Evolutionary conservation across 2,329 filamentous ascomycete genomes (phyloP), one percentile per base, ranked within the genome.

Genomic region (Fusarium floridanum): DNA sequence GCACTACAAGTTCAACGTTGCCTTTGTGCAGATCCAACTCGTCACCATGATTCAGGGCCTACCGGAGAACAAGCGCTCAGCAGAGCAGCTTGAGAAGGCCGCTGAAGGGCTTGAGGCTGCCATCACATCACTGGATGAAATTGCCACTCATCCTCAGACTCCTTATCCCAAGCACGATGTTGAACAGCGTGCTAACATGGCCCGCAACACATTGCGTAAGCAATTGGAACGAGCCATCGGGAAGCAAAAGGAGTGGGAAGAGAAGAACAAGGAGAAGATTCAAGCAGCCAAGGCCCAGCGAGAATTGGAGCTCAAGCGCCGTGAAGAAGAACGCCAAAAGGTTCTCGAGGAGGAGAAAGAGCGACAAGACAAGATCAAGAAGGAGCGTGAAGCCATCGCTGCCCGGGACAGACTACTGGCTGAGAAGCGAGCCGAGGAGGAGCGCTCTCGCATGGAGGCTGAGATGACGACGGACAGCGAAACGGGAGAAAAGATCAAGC

Each of bases 101-200:
- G 91, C 92, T 1, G 87, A 91, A 20, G 97, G 95, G 4, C 89
- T 99, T 2, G 95, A 97, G 73, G 90, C 93, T 73, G 96, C 97
- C 16, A 98, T 98, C 76, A 91, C 93, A 74, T 86, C 89, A 7
- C 84, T 93, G 0, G 91, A 92, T 72, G 89, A 89, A 72, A 92
- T 92, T 73, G 90, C 91, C 5, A 84, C 86, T 36, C 87, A 90
- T 69, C 89, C 90, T 1, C 87, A 90, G 68, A 90, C 97, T 5
- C 97, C 97, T 0, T 99, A 98, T 83, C 97, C 96, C 8, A 93
- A 94, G 77, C 89, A 93, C 70, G 95, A 98, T 77, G 91, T 99
- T 39, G 96, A 98, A 82, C 94, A 97, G 84, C 95, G 97, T 80
- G 96, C 97, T 50, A 97, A 94, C 87, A 99, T 99, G 97, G 95